A percentile compares a stretch with the other conserved stretches of the same genome.
phyloP scores from a whole-genome alignment of 1,284 basidiomycete species.

The Tilletia indica region DNA sequence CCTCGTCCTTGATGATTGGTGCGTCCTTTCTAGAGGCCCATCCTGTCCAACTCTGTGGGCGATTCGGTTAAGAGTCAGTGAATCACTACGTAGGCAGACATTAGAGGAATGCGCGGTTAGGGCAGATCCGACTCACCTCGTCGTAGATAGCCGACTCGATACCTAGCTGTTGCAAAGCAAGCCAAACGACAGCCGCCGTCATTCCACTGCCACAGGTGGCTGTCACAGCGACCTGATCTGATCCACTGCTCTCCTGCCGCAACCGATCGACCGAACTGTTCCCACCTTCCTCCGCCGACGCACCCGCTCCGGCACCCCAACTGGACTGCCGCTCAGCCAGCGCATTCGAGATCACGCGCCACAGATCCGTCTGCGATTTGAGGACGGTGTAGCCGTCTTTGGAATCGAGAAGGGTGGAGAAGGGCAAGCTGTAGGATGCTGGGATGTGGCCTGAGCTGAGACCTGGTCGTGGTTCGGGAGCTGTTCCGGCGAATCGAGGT shows the following conservation, averaged over 20 bases:
- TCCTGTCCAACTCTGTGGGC: conserved; percentile 25
- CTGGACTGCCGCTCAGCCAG: conserved; percentile 60
- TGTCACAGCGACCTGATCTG: conserved; percentile 27
- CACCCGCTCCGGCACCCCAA: conserved; percentile 65
- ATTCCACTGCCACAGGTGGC: conserved; percentile 68
- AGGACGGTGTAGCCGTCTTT: conserved; percentile 52
- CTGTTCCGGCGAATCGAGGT: conserved; percentile 64
- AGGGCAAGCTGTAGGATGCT: conserved; percentile 78
- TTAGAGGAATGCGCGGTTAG: not conserved
- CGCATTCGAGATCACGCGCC: conserved; percentile 64
- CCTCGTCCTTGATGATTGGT: conserved; percentile 20
- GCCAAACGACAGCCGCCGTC: conserved; percentile 91
- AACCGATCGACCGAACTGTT: conserved; percentile 47
- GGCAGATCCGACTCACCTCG: conserved; percentile 64
- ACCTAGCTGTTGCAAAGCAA: conserved; percentile 72
- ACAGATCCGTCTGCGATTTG: conserved; percentile 50
- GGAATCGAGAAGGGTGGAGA: conserved; percentile 71
- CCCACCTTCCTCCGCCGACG: conserved; percentile 59
- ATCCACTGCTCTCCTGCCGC: conserved; percentile 42
- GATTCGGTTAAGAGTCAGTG: not conserved
- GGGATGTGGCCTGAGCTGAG: conserved; percentile 92
- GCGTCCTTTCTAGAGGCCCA: conserved; percentile 35
- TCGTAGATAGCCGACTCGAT: conserved; percentile 71
- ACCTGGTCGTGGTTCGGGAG: conserved; percentile 84
- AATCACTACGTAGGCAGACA: not conserved